These are phyloP conservation scores for Macroventuria anomochaeta DNA, from an alignment of 2,329 filamentous ascomycete species.

Conservation along the genomic window DNA sequence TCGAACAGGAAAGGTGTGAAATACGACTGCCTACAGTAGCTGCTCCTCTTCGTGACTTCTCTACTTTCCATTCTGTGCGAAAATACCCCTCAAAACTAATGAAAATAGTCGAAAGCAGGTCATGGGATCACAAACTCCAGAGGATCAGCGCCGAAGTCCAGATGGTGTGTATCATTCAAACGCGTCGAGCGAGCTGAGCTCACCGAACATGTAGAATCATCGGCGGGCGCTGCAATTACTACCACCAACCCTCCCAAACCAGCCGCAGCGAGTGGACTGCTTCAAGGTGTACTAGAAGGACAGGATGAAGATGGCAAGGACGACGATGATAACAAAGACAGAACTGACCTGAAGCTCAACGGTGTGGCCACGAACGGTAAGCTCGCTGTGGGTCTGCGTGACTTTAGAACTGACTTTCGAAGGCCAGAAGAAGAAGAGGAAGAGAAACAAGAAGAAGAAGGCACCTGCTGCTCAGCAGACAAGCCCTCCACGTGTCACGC, in stretches of 20 bases:
- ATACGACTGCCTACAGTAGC: background rate
- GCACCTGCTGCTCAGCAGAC: slow-evolving; percentile 65
- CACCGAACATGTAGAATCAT: slow-evolving; percentile 37
- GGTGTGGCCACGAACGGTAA: slow-evolving; percentile 28
- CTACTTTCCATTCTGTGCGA: background rate
- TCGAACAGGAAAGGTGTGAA: background rate
- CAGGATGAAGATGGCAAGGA: slow-evolving; percentile 58
- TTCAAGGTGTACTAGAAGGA: slow-evolving; percentile 49
- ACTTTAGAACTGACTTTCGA: slow-evolving; percentile 5
- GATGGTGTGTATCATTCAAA: slow-evolving; percentile 35
- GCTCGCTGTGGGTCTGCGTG: background rate
- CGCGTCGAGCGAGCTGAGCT: background rate
- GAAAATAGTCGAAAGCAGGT: background rate
- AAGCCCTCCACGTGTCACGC: slow-evolving; percentile 72
- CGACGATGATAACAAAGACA: slow-evolving; percentile 52
- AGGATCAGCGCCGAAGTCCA: slow-evolving; percentile 42
- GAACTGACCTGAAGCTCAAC: slow-evolving; percentile 40
- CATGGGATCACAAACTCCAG: slow-evolving; percentile 51
- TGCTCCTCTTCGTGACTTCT: background rate
- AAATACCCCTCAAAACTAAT: background rate
- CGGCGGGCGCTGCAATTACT: slow-evolving; percentile 31
- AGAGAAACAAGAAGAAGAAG: slow-evolving; percentile 75
- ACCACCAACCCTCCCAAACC: slow-evolving; percentile 44
- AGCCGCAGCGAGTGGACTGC: slow-evolving; percentile 45
- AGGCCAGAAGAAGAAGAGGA: slow-evolving; percentile 74